Base-by-base conservation (phyloP, 768 basidiomycete species). In the Plicaturopsis crispa region DNA sequence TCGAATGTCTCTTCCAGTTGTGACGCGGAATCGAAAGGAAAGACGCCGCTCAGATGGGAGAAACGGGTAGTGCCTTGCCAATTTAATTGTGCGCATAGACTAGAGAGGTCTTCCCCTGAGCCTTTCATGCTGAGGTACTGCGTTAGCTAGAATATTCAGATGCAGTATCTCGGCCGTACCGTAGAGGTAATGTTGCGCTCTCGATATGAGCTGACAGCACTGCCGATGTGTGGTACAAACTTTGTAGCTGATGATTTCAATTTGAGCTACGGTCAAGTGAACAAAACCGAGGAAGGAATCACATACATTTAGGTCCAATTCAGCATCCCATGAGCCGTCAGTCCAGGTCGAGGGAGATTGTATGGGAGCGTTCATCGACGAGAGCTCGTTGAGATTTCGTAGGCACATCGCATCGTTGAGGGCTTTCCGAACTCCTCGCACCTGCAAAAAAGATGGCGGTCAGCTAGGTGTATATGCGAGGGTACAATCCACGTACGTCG, bases 391-490 rank as follows among this genome's bases (percentile, higher is more conserved):
- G 21, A 75, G 57, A 35, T 62, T 56, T 46, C 67, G 71, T 32
- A 81, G 55, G 56, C 69, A 75, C 14, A 83, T 60, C 3, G 75
- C 73, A 46, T 87, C 84, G 35, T 81, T 82, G 41, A 86, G 45
- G 12, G 72, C 55, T 44, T 61, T 68, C 46, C 60, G 66, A 18
- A 60, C 61, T 20, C 59, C 56, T 26, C 47, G 52, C 16, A 49
- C 48, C 71, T 74, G 41, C 28, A 31, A 38, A 19, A 36, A 39
- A 49, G 21, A 41, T 44, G 24, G n/a, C 42, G 39, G 36, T 24
- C 26, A 36, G n/a, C 14, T 30, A 12, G n/a, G 37, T 36, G 32
- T 3, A 24, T 35, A 41, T 39, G 17, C 7, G n/a, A 20, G 12
- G 10, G 24, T 34, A 45, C 31, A 39, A 31, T 31, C 18, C 20